Percentiles rank a stretch among this genome's conserved stretches.
These are phyloP conservation scores for Herpetomonas tarakana DNA, from an alignment of 208 protist genomes.

Conservation along the genomic window DNA sequence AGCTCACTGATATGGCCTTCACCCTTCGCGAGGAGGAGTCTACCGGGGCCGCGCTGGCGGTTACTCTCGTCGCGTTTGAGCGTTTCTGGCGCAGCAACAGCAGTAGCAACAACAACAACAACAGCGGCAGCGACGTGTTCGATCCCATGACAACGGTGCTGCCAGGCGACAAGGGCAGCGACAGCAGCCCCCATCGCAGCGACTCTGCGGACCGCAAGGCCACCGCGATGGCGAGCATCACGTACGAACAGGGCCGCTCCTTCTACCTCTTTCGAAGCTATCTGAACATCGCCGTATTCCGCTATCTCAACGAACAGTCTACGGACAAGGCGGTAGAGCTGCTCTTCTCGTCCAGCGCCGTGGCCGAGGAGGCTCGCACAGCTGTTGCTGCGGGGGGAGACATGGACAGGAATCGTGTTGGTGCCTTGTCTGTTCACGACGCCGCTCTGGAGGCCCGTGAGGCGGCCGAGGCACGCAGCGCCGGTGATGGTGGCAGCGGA, in stretches of 20 bases:
- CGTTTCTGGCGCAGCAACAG: too few relatives aligned
- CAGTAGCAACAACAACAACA: neutral
- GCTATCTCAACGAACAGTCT: neutral
- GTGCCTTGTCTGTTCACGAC: neutral
- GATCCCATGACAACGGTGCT: too few relatives aligned
- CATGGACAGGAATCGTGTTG: neutral
- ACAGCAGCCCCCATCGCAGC: neutral
- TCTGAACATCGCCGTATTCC: neutral
- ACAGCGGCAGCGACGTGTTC: neutral
- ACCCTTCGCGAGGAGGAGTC: constrained; percentile 21
- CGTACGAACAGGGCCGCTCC: neutral
- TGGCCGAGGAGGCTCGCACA: neutral
- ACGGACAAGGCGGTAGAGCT: neutral
- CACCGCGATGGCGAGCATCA: neutral
- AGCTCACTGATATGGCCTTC: constrained; percentile 35
- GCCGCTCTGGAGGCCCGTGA: neutral
- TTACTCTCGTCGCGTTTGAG: neutral
- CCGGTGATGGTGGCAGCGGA: neutral
- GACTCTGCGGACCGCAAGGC: too few relatives aligned
- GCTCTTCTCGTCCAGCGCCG: neutral
- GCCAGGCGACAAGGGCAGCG: too few relatives aligned
- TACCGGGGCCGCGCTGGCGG: neutral
- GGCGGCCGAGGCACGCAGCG: neutral
- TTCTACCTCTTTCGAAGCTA: neutral
- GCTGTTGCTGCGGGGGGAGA: neutral